Conservation (phyloP, 169 alveolate species). For the Plasmodium coatneyi region DNA sequence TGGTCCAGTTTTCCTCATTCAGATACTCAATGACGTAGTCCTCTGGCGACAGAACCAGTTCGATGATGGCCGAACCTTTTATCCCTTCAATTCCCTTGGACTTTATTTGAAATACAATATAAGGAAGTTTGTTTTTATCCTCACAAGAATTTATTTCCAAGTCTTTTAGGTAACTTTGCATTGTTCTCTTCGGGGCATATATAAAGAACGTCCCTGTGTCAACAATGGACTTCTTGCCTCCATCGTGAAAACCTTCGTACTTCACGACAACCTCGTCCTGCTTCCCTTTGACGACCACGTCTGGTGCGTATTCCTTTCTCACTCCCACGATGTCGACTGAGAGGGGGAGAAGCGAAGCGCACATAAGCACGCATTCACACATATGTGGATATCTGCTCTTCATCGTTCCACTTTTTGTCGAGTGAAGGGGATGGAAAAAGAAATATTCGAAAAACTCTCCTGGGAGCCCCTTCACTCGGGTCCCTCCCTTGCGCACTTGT, state of each 20-base stretch:
- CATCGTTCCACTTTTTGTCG: neutral
- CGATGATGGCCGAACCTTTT: slow-evolving; percentile 55
- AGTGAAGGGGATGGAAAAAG: neutral
- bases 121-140: slow-evolving; percentile 63
- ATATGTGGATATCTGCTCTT: neutral
- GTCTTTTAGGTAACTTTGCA: slow-evolving; percentile 50
- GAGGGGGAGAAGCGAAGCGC: neutral
- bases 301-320: slow-evolving; percentile 16
- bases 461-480: neutral
- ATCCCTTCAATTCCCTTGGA: slow-evolving; percentile 26
- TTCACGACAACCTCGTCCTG: slow-evolving; percentile 36
- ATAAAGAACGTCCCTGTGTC: slow-evolving; percentile 72
- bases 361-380: neutral
- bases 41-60: slow-evolving; percentile 80
- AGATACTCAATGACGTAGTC: slow-evolving; percentile 83
- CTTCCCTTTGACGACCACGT: neutral
- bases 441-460: neutral
- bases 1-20: slow-evolving; percentile 23
- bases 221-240: slow-evolving; percentile 52
- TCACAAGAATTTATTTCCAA: slow-evolving; percentile 67
- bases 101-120: slow-evolving; percentile 58
- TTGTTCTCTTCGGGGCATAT: slow-evolving; percentile 73
- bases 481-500: slow-evolving; percentile 43
- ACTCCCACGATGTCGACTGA: slow-evolving; percentile 55
- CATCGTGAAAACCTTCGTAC: slow-evolving; percentile 75